Percentiles rank a stretch among this genome's conserved stretches.
These are phyloP conservation scores for Solanum habrochaites DNA, from an alignment of 257 asterid genomes.

Conservation along the genomic window DNA sequence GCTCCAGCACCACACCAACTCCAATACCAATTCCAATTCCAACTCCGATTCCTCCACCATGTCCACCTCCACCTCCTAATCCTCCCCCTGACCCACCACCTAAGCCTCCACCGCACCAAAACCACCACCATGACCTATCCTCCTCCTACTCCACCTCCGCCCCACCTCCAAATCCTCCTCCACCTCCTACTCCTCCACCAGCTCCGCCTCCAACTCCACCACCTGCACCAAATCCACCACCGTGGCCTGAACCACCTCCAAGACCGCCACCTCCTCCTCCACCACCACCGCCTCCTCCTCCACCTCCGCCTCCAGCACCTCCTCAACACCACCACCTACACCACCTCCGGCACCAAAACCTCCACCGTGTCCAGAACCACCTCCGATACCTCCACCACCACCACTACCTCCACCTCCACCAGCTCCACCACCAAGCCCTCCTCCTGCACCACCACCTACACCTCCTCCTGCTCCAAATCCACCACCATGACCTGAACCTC, in stretches of 20 bases:
- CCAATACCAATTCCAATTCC: conserved; percentile 14
- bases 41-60: conserved; percentile 11
- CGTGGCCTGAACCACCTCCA: conserved; percentile 22
- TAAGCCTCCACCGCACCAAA: conserved; percentile 3
- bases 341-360: conserved; percentile 15
- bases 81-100: conserved; percentile 12
- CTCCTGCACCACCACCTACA: neutral
- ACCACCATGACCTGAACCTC: conserved; percentile 2
- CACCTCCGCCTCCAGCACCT: conserved; percentile 7
- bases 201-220: conserved; percentile 21
- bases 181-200: conserved; percentile 14
- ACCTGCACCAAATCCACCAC: conserved; percentile 15
- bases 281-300: conserved; percentile 5
- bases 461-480: neutral
- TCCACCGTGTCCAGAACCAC: conserved; percentile 5
- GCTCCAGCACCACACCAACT: conserved; percentile 7
- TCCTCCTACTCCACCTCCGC: conserved; percentile 9
- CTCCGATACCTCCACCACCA: conserved; percentile 1
- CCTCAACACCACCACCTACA: conserved; percentile 9
- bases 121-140: conserved; percentile 15
- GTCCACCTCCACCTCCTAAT: conserved; percentile 11
- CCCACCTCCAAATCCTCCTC: conserved; percentile 16
- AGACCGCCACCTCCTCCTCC: conserved; percentile 13
- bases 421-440: neutral
- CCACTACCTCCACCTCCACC: conserved; percentile 7